phyloP scores from a whole-genome alignment of 1,284 basidiomycete genomes.

The Trichosporon sp. region DNA sequence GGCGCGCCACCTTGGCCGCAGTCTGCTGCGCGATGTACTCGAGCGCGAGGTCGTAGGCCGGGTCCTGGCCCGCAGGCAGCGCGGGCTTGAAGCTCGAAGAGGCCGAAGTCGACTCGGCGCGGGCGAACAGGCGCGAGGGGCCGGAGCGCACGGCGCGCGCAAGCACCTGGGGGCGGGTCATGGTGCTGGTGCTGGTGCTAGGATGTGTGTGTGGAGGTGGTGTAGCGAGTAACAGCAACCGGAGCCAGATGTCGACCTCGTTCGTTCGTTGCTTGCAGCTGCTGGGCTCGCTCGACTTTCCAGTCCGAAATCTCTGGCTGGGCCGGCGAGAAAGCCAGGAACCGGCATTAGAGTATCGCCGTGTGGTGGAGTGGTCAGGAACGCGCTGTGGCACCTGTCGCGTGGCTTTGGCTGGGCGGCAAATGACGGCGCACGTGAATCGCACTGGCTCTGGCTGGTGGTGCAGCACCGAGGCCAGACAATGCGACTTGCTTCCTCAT shows the following conservation, averaged over 20 bases:
- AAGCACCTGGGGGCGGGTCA: constrained; percentile 17
- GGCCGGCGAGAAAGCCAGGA: neutral
- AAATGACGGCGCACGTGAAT: neutral
- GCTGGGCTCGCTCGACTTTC: neutral
- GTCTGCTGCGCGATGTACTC: constrained; percentile 28
- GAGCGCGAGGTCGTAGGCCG: constrained; percentile 47
- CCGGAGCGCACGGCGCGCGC: constrained; percentile 20
- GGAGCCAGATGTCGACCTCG: neutral
- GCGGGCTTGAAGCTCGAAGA: constrained; percentile 35
- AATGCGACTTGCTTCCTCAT: neutral
- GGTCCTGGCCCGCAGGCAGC: constrained; percentile 36
- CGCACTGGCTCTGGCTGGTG: neutral
- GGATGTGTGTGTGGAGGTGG: neutral
- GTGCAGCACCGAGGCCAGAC: neutral
- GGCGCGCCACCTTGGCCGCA: neutral
- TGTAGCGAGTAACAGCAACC: neutral
- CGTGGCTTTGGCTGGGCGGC: neutral
- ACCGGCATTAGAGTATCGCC: neutral
- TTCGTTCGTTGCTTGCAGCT: neutral
- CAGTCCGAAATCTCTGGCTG: constrained; percentile 1
- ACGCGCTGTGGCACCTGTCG: neutral
- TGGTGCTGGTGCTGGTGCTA: constrained; percentile 8
- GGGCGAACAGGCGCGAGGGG: constrained; percentile 18
- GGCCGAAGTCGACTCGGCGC: constrained; percentile 20
- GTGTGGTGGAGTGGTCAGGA: neutral